Percentiles rank a stretch among this genome's conserved stretches.
Evolutionary conservation across 164 flowering plant species (phyloP).

Genomic region (Sedum album): DNA sequence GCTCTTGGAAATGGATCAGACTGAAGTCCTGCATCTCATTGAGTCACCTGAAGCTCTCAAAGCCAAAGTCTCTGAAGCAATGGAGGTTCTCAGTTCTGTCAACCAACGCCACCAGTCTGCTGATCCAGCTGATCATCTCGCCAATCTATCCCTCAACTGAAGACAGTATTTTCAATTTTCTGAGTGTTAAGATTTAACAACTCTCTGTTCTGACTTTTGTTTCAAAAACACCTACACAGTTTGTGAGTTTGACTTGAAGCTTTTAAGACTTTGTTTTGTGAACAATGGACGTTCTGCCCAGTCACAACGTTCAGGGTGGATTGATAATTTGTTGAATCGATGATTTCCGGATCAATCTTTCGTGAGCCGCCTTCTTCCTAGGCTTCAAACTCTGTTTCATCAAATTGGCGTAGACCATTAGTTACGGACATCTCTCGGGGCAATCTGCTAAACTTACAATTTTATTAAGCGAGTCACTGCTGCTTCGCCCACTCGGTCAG

Average conservation of each 20-base stretch:
- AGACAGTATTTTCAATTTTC: background rate
- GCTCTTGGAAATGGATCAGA: conserved; percentile 89
- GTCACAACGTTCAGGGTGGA: background rate
- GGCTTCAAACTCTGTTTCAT: no score
- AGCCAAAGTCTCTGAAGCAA: conserved; percentile 71
- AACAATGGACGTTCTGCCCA: no score
- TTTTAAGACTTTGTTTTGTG: no score
- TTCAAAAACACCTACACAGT: background rate
- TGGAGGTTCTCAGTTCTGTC: conserved; percentile 63
- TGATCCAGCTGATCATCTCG: conserved; percentile 48
- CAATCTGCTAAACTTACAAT: background rate
- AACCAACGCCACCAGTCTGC: conserved; percentile 37
- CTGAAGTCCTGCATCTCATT: conserved; percentile 70
- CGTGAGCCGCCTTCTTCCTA: no score
- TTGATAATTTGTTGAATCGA: background rate
- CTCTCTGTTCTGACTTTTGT: background rate
- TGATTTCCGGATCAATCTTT: no score
- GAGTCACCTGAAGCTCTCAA: conserved; percentile 80
- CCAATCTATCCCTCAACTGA: conserved; percentile 37
- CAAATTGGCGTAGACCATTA: no score
- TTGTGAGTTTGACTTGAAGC: background rate
- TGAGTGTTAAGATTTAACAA: background rate
- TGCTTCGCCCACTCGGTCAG: background rate
- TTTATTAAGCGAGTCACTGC: background rate
- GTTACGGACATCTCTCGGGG: background rate